A percentile compares a stretch with the other conserved stretches of the same genome.
Evolutionary conservation across 148 eudicot genomes (phyloP).

Genomic region (Amaranthus palmeri): DNA sequence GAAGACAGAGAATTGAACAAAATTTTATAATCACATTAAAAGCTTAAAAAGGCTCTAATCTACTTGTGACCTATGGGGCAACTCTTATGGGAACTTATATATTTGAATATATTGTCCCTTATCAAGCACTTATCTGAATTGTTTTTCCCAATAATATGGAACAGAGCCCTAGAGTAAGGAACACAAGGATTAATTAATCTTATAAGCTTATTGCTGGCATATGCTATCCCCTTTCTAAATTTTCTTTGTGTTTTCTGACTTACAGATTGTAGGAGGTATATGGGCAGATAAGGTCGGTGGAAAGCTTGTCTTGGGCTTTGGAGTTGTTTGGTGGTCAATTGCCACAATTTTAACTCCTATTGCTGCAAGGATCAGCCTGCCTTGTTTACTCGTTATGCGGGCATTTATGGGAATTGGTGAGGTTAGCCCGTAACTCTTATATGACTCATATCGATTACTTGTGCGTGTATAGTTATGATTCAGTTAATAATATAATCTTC

Average conservation of each 20-base stretch:
- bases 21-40: no score
- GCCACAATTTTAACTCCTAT: constrained; percentile 93
- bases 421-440: constrained; percentile 43
- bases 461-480: not conserved
- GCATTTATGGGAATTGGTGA: constrained; percentile 99
- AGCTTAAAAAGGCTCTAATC: no score
- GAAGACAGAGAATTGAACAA: no score
- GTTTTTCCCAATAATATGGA: no score
- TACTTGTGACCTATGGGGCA: no score
- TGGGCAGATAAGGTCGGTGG: constrained; percentile 99
- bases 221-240: not conserved
- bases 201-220: not conserved
- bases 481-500: not conserved
- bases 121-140: no score
- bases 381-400: constrained; percentile 77
- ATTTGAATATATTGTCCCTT: no score
- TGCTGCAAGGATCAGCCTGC: constrained; percentile 87
- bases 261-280: constrained; percentile 89
- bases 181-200: not conserved
- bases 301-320: constrained; percentile 86
- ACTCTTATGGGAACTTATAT: no score
- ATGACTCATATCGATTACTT: not conserved
- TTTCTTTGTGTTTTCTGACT: constrained; percentile 17
- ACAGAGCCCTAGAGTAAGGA: no score
- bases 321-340: constrained; percentile 96